Evolutionary conservation across 73 alveolate species (phyloP).

Genomic region (Symbiodinium pilosum): DNA sequence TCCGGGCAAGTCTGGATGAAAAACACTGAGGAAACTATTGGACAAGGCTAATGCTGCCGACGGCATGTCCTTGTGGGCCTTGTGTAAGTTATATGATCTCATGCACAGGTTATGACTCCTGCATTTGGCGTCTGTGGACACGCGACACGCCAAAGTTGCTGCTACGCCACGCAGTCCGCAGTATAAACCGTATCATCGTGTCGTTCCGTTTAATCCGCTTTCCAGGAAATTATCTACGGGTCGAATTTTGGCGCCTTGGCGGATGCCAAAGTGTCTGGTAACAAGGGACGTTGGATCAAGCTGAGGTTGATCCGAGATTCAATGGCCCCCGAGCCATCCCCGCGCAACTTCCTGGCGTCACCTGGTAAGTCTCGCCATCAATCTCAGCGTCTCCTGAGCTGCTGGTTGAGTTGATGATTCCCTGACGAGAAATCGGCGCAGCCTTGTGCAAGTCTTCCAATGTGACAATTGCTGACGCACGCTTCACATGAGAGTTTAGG

Average conservation of each 20-base stretch:
- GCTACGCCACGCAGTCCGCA: neutral
- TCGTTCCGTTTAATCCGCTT: neutral
- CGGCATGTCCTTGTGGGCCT: neutral
- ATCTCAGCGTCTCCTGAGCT: neutral
- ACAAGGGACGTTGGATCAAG: neutral
- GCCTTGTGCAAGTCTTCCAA: neutral
- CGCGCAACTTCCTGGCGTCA: neutral
- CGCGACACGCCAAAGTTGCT: neutral
- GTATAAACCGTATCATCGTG: neutral
- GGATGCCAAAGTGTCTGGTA: neutral
- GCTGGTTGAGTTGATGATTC: neutral
- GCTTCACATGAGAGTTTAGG: too few relatives aligned
- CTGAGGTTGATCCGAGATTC: neutral
- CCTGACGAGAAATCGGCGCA: neutral
- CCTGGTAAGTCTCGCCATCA: neutral
- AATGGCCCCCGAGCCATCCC: neutral
- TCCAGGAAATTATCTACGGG: neutral
- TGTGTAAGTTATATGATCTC: neutral
- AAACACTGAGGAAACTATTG: neutral
- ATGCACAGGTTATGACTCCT: neutral
- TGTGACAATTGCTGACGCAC: too few relatives aligned
- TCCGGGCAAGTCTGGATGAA: neutral
- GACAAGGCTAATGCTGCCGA: neutral
- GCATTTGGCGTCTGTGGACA: neutral
- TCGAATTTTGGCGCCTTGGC: neutral